These are phyloP conservation scores for Zymoseptoria ardabiliae DNA, from an alignment of 2,329 filamentous ascomycete genomes.

Conservation along the genomic window DNA sequence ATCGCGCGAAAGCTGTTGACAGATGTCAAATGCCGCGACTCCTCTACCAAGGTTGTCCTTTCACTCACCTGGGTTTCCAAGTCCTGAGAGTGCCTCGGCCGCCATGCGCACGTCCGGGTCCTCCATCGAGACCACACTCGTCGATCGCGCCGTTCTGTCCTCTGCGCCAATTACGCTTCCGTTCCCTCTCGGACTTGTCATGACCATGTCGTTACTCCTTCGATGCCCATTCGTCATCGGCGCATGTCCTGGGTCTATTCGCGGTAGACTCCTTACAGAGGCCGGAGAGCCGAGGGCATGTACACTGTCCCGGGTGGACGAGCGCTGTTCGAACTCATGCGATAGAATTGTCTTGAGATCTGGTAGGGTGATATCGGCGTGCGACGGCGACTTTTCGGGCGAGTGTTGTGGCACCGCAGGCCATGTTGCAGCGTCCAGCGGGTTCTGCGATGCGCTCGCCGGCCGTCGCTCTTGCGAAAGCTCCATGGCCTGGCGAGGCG, in stretches of 20 bases:
- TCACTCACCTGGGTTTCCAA: conserved; percentile 42
- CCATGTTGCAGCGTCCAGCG: conserved; percentile 3
- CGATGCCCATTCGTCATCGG: conserved; percentile 22
- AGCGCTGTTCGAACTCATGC: conserved; percentile 29
- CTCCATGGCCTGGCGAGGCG: conserved; percentile 21
- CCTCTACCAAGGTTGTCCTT: background rate
- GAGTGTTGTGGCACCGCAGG: conserved; percentile 12
- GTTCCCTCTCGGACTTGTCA: conserved; percentile 39
- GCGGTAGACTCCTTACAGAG: conserved; percentile 25
- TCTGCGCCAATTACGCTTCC: conserved; percentile 38
- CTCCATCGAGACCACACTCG: conserved; percentile 41
- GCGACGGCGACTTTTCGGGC: conserved; percentile 15
- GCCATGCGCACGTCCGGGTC: conserved; percentile 44
- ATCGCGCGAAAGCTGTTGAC: conserved; percentile 37
- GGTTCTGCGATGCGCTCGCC: conserved; percentile 13
- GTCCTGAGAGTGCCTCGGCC: conserved; percentile 43
- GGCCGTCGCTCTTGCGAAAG: conserved; percentile 33
- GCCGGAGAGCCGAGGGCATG: conserved; percentile 16
- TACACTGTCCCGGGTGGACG: conserved; percentile 21
- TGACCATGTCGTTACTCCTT: conserved; percentile 27
- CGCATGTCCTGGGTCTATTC: conserved; percentile 32
- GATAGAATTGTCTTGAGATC: conserved; percentile 39
- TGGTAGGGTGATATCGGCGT: conserved; percentile 33
- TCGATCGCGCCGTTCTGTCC: conserved; percentile 31
- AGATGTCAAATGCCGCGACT: conserved; percentile 1